Conservation (phyloP, 192 early-diverging fungal genomes). For the Coemansia erecta region DNA sequence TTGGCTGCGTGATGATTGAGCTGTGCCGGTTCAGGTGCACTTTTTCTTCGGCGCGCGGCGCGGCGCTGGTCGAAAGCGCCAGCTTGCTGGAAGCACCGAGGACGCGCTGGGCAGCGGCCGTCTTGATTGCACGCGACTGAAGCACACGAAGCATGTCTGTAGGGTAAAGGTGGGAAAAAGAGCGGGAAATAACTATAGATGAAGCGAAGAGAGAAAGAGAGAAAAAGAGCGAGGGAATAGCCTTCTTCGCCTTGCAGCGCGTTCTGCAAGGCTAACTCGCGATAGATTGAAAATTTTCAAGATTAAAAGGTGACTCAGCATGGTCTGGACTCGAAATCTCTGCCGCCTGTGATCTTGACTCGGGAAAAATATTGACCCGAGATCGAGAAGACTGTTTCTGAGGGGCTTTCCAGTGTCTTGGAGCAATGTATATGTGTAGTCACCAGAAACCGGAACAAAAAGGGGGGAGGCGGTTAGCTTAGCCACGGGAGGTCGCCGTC, state of each 20-base stretch:
- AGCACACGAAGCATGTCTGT: constrained; percentile 31
- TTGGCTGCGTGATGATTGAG: constrained; percentile 87
- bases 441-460: neutral
- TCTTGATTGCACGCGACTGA: constrained; percentile 5
- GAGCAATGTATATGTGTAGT: neutral
- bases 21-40: constrained; percentile 78
- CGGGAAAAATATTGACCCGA: neutral
- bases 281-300: too few relatives aligned
- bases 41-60: constrained; percentile 15
- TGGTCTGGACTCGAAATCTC: too few relatives aligned
- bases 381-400: neutral
- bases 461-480: constrained; percentile 14
- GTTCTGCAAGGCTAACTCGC: too few relatives aligned
- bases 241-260: neutral
- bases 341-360: too few relatives aligned
- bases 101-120: constrained; percentile 3
- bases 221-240: neutral
- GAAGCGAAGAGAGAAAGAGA: neutral
- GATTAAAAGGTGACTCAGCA: too few relatives aligned
- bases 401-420: neutral
- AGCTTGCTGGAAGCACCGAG: constrained; percentile 4
- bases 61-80: constrained; percentile 8
- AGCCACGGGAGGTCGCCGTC: constrained; percentile 48
- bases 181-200: neutral
- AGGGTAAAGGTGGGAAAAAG: neutral